Base-by-base conservation (phyloP, 2,329 filamentous ascomycete species). In the Aureobasidium sp. region DNA sequence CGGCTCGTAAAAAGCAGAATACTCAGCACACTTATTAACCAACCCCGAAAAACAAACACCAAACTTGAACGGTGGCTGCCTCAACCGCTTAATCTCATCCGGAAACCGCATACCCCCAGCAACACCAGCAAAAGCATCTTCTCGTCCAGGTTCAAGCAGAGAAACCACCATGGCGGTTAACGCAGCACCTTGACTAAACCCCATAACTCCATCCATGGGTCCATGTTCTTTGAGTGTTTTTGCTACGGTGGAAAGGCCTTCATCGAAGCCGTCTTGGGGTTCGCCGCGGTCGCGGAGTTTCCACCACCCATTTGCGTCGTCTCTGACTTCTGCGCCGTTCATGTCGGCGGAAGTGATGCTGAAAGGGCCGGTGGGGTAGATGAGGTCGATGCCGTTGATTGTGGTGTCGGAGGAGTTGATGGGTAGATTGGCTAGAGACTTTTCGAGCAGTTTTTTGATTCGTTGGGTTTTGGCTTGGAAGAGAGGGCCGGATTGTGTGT, bases 391-490 rank as follows among this genome's bases (percentile, higher is more conserved):
- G 31, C 76, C 78, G 1, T 74, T 70, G 60, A 71, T 70, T 5
- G 66, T 42, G 41, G 64, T 56, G 7, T 73, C 58, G 68, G 67
- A 20, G n/a, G 41, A 48, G 68, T 70, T 3, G 83, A 72, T 67
- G 82, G 76, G 48, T 86, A 81, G 3, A 82, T 75, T 9, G 84
- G 82, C 66, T 96, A 88, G 37, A 39, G 84, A 78, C 71, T 96
- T 96, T 64, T 79, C 75, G 62, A 97, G 82, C 57, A 87, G 79
- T 75, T 97, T 96, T 69, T 91, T 85, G 1, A 97, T 80, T 11
- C 90, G 90, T 73, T 90, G 89, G 48, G 90, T 95, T 78, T 97
- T 97, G 73, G 87, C 84, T 72, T 85, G 87, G 83, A 97, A 97
- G 65, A 91, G 80, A 3, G 87, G 76, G 5, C 92, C 91, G 29